Evolutionary conservation across 1,284 basidiomycete species (phyloP), one percentile per base, ranked within the genome.

Genomic region (Ustilago cynodontis): DNA sequence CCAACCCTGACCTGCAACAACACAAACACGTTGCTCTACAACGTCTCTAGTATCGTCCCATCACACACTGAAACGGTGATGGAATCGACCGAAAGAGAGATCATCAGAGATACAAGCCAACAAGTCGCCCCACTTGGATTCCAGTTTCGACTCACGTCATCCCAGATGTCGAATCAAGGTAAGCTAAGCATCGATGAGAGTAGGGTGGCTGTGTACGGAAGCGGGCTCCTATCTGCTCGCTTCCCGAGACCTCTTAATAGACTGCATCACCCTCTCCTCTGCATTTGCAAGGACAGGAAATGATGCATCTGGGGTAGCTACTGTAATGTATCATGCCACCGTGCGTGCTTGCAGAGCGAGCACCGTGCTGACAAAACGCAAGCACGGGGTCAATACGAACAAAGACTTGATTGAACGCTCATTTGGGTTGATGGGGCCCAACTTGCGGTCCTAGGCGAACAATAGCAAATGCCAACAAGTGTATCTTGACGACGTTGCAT

Each of bases 101-200:
- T n/a, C 31, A 33, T 33, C 31, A 11, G 47, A 49, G 24, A 49
- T 49, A 24, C 47, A 43, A 49, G 47, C 47, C 47, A 49, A 49
- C 9, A 24, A 24, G 24, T 26, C 24, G 14, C n/a, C 47, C 24
- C 47, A 49, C 14, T 24, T 49, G 7, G 47, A 5, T 24, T 22
- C 20, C 47, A 18, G 26, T 26, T 7, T 28, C 16, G 13, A 45
- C n/a, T n/a, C n/a, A n/a, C n/a, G n/a, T n/a, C 10, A 45, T n/a
- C 43, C 22, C 43, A 45, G 18, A 24, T 28, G 28, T 49, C 47
- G 24, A 26, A 20, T 14, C 24, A 49, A 49, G 26, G 47, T 20
- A 43, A 20, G 41, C 18, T 43, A 43, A 20, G 41, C 41, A 43
- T 20, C n/a, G n/a, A 43, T 11, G 8, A 37, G 35, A 37, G 14